These are phyloP conservation scores for Calcarisporium arbuscula DNA, from an alignment of 2,329 filamentous ascomycete genomes.

Conservation along the genomic window DNA sequence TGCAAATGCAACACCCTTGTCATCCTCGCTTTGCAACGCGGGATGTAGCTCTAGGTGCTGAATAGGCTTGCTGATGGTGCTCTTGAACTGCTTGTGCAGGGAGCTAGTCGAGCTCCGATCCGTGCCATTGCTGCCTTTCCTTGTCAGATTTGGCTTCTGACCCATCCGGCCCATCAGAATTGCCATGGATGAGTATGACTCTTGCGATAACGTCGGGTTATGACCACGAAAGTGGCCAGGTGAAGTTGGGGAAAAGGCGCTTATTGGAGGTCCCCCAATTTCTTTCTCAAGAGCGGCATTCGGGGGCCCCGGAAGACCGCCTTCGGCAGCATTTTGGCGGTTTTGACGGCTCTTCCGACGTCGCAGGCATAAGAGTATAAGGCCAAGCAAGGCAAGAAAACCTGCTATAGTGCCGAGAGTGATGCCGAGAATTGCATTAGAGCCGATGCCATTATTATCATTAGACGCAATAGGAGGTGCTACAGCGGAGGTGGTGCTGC, in stretches of 20 bases:
- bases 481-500: conserved; percentile 11
- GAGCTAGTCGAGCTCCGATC: conserved; percentile 42
- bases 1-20: conserved; percentile 34
- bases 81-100: conserved; percentile 57
- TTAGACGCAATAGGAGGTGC: conserved; percentile 16
- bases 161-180: conserved; percentile 59
- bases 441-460: conserved; percentile 16
- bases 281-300: conserved; percentile 55
- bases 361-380: conserved; percentile 57
- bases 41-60: conserved; percentile 34
- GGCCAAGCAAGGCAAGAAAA: conserved; percentile 61
- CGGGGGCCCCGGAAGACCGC: no score
- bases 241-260: conserved; percentile 29
- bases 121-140: conserved; percentile 52
- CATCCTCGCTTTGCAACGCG: conserved; percentile 29
- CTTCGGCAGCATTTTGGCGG: conserved; percentile 40
- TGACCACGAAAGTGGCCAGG: conserved; percentile 43
- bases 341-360: conserved; percentile 47
- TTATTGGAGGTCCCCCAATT: conserved; percentile 40
- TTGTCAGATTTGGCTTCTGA: conserved; percentile 34
- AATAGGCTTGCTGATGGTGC: conserved; percentile 55
- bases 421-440: conserved; percentile 65
- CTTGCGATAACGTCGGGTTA: conserved; percentile 44
- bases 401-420: conserved; percentile 78
- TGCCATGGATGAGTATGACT: conserved; percentile 57